Percentiles rank a stretch among this genome's conserved stretches.
These are phyloP conservation scores for Blastobotrys indianensis DNA, from an alignment of 1,139 yeast genomes.

Conservation along the genomic window DNA sequence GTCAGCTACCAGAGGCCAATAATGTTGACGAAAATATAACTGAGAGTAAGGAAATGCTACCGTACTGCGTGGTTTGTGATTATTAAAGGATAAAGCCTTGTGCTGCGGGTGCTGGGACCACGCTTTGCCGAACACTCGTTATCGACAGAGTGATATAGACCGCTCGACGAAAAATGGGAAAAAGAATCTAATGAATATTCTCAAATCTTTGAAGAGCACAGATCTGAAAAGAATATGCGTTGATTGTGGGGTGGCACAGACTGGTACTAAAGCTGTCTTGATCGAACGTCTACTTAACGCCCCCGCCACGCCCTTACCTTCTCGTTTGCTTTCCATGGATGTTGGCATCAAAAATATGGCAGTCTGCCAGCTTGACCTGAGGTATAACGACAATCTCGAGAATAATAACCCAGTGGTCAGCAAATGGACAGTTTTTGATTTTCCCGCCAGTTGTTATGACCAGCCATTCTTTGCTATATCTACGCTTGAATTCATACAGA, in stretches of 20 bases:
- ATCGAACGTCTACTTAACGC: constrained; percentile 13
- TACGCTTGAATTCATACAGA: constrained; percentile 21
- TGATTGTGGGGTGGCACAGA: constrained; percentile 23
- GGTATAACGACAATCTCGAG: background rate
- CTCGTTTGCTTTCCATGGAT: constrained; percentile 35
- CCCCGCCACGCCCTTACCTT: background rate
- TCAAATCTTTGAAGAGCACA: constrained; percentile 16
- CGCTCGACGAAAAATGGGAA: background rate
- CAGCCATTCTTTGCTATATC: constrained; percentile 27
- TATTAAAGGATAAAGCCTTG: too few species aligned
- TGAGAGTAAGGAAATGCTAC: too few species aligned
- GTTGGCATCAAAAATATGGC: constrained; percentile 43
- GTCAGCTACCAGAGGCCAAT: too few species aligned
- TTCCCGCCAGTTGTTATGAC: constrained; percentile 27
- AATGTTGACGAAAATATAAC: too few species aligned
- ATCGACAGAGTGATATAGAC: too few species aligned
- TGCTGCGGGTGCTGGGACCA: too few species aligned
- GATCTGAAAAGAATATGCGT: constrained; percentile 14
- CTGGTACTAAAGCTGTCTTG: constrained; percentile 23
- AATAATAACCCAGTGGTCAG: constrained; percentile 28
- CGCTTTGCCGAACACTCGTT: too few species aligned
- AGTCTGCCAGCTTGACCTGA: constrained; percentile 28
- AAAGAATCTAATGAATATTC: background rate
- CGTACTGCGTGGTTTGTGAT: too few species aligned
- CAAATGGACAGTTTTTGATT: constrained; percentile 43